These are phyloP conservation scores for Fusarium sp. DNA, from an alignment of 2,329 filamentous ascomycete species.

Conservation along the genomic window DNA sequence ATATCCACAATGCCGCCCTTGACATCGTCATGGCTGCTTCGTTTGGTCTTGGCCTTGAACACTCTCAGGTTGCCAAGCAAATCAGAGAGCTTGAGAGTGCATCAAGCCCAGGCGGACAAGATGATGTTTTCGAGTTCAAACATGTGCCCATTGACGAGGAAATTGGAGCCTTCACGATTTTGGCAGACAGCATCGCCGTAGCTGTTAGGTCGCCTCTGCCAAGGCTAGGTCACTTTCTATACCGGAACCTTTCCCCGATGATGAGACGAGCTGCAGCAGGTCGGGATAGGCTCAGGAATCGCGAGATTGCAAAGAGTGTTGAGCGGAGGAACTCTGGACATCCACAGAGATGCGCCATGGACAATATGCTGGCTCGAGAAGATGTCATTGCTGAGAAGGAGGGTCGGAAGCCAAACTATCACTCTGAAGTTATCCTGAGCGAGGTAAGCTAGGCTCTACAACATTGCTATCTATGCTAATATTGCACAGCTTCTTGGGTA, in stretches of 20 bases:
- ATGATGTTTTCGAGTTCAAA: constrained; percentile 29
- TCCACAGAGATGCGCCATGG: constrained; percentile 37
- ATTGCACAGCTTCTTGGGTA: constrained; percentile 36
- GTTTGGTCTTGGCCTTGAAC: constrained; percentile 40
- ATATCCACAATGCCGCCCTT: constrained; percentile 46
- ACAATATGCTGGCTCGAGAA: constrained; percentile 50
- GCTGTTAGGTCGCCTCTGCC: constrained; percentile 18
- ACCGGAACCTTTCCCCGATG: constrained; percentile 10
- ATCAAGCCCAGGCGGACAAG: neutral
- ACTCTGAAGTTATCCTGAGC: constrained; percentile 47
- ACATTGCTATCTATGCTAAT: neutral
- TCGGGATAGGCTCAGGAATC: constrained; percentile 12
- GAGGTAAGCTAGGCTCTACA: constrained; percentile 38
- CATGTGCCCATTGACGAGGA: constrained; percentile 13
- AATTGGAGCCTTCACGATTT: constrained; percentile 9
- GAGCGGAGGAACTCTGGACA: constrained; percentile 2
- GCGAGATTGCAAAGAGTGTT: constrained; percentile 29
- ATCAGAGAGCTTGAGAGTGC: constrained; percentile 14
- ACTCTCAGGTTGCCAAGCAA: constrained; percentile 9
- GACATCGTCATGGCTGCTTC: constrained; percentile 49
- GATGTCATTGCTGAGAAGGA: constrained; percentile 46
- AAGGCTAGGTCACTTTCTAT: constrained; percentile 17
- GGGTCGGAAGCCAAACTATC: constrained; percentile 45
- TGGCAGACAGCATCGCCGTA: constrained; percentile 20
- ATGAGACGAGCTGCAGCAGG: constrained; percentile 21